Evolutionary conservation across 768 basidiomycete genomes (phyloP).

Genomic region (Phylloporus rhodoxanthus): DNA sequence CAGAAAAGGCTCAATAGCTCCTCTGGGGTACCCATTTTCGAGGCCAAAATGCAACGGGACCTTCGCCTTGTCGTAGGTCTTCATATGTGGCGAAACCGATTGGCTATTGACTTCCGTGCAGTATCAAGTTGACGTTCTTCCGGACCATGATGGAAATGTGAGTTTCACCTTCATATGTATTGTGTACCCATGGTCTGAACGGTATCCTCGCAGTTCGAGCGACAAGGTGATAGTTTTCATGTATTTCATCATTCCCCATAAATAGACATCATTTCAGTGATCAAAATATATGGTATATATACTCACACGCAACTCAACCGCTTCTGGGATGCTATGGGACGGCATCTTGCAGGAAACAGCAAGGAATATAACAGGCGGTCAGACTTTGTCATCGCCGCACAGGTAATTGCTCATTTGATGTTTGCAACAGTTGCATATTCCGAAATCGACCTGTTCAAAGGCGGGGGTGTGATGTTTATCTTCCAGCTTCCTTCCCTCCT

Average conservation of each 20-base stretch:
- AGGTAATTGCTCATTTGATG: background rate
- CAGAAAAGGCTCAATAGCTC: slow-evolving; percentile 52
- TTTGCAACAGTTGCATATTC: slow-evolving; percentile 39
- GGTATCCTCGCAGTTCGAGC: slow-evolving; percentile 29
- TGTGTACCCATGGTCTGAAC: background rate
- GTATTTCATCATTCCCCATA: background rate
- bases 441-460: slow-evolving; percentile 33
- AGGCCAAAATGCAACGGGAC: slow-evolving; percentile 61
- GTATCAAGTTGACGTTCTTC: slow-evolving; percentile 45
- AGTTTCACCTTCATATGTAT: background rate
- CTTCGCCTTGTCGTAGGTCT: slow-evolving; percentile 43
- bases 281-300: slow-evolving; percentile 47
- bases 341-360: slow-evolving; percentile 39
- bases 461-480: slow-evolving; percentile 42
- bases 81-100: background rate
- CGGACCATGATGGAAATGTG: slow-evolving; percentile 33
- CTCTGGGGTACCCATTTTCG: slow-evolving; percentile 52
- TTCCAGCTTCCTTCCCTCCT: slow-evolving; percentile 49
- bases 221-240: slow-evolving; percentile 30
- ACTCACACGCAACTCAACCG: slow-evolving; percentile 39
- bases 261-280: slow-evolving; percentile 23
- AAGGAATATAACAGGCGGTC: slow-evolving; percentile 52
- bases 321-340: slow-evolving; percentile 37
- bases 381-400: background rate
- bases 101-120: too few relatives aligned